Percentiles rank a stretch among this genome's conserved stretches.
Conservation (phyloP, 352 stramenopile genomes). For the Pythium phragmiticola region DNA sequence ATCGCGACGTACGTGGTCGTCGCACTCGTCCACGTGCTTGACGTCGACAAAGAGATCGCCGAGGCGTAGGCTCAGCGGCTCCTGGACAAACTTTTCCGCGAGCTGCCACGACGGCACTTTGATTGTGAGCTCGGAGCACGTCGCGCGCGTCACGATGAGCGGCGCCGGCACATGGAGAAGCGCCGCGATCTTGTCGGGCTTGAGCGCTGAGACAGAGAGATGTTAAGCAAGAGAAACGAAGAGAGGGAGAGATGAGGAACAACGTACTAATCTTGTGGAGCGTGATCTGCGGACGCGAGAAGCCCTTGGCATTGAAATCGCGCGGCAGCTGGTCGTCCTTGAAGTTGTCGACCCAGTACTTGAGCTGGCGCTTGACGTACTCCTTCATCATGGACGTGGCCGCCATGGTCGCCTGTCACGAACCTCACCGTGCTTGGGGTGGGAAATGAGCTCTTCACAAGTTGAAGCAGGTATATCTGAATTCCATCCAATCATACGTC, state of each 20-base stretch:
- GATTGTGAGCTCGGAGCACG: conserved; percentile 52
- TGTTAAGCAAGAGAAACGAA: not conserved
- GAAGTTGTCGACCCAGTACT: conserved; percentile 66
- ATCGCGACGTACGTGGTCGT: conserved; percentile 35
- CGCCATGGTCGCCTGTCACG: conserved; percentile 11
- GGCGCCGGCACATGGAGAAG: conserved; percentile 40
- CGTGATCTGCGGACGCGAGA: conserved; percentile 43
- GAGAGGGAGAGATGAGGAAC: not conserved
- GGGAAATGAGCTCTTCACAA: conserved; percentile 2
- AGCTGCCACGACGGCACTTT: conserved; percentile 59
- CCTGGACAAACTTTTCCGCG: conserved; percentile 52
- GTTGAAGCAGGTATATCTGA: conserved; percentile 1
- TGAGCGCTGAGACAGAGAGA: conserved; percentile 42
- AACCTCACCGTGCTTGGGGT: too few relatives aligned
- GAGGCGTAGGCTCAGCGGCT: conserved; percentile 45
- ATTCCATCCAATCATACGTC: conserved; percentile 1
- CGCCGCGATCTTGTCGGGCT: conserved; percentile 54
- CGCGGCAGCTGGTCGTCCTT: conserved; percentile 56
- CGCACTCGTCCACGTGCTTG: conserved; percentile 46
- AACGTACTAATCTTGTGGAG: conserved; percentile 49
- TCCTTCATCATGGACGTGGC: conserved; percentile 65
- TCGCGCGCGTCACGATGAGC: conserved; percentile 52
- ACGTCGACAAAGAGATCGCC: conserved; percentile 55
- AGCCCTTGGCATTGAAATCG: conserved; percentile 52
- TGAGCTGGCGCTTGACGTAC: conserved; percentile 62